Percentiles rank a stretch among this genome's conserved stretches.
These are phyloP conservation scores for Adansonia gregorii DNA, from an alignment of 441 rosid species.

Conservation along the genomic window DNA sequence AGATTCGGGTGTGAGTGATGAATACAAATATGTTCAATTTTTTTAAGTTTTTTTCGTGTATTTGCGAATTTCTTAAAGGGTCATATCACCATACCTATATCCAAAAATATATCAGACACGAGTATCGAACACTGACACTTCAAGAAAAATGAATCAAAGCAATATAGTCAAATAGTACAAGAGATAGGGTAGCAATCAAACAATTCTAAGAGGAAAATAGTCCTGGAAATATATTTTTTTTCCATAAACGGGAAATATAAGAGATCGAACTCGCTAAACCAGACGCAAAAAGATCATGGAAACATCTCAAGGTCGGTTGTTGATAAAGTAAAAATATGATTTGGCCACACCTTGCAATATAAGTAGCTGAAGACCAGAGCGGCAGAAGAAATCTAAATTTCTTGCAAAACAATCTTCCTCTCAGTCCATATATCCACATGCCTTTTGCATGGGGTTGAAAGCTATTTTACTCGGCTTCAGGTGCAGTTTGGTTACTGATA, in stretches of 20 bases:
- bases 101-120: too few relatives aligned
- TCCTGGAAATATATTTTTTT: background rate
- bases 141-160: too few relatives aligned
- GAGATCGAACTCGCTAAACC: too few relatives aligned
- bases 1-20: too few relatives aligned
- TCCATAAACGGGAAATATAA: too few relatives aligned
- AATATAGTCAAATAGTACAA: background rate
- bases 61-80: too few relatives aligned
- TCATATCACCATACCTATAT: too few relatives aligned
- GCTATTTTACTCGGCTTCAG: too few relatives aligned
- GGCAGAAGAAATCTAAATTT: background rate
- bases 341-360: background rate
- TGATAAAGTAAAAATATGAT: background rate
- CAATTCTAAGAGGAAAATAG: background rate
- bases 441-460: background rate
- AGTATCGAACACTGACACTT: too few relatives aligned
- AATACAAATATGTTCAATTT: too few relatives aligned
- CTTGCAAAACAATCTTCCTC: conserved; percentile 3
- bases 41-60: too few relatives aligned
- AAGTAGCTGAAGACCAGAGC: background rate
- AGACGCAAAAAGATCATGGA: background rate
- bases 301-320: background rate
- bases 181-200: background rate
- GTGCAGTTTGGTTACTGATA: too few relatives aligned
- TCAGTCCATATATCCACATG: background rate